phyloP scores from a whole-genome alignment of 2,329 filamentous ascomycete species.

The Akanthomyces muscarius region DNA sequence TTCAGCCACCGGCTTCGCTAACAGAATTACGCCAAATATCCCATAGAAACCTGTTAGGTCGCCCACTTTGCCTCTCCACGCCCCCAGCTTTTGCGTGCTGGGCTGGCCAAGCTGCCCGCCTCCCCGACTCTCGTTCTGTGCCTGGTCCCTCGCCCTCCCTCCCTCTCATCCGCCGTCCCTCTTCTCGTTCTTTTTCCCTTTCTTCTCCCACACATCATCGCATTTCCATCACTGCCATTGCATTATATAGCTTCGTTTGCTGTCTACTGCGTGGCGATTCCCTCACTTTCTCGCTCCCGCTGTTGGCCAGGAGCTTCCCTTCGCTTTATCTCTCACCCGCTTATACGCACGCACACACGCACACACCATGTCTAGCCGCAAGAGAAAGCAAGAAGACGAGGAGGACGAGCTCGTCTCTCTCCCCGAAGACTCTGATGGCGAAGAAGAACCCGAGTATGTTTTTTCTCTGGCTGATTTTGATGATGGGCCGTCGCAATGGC shows the following conservation, averaged over 20 bases:
- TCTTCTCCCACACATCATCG: constrained; percentile 13
- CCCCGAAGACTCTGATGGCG: constrained; percentile 47
- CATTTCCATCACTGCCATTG: constrained; percentile 1
- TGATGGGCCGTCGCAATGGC: constrained; percentile 1
- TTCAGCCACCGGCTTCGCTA: not conserved
- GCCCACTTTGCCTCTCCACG: not conserved
- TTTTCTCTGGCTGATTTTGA: constrained; percentile 6
- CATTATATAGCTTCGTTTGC: not conserved
- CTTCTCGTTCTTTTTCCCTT: constrained; percentile 18
- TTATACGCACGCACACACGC: constrained; percentile 1
- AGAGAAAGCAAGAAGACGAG: constrained; percentile 50
- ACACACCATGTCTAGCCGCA: constrained; percentile 43
- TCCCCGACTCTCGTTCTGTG: not conserved
- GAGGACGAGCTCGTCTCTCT: constrained; percentile 53
- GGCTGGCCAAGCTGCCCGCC: not conserved
- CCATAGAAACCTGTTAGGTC: not conserved
- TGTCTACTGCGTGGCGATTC: not conserved
- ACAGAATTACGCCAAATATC: not conserved
- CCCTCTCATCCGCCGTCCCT: constrained; percentile 24
- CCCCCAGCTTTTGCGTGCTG: constrained; percentile 12
- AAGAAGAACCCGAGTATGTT: constrained; percentile 53
- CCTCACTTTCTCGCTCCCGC: not conserved
- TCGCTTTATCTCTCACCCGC: constrained; percentile 13
- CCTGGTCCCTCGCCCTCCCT: constrained; percentile 22
- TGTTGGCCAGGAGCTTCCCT: not conserved